Base-by-base conservation (phyloP, 441 rosid species). In the Adansonia madagascariensis region DNA sequence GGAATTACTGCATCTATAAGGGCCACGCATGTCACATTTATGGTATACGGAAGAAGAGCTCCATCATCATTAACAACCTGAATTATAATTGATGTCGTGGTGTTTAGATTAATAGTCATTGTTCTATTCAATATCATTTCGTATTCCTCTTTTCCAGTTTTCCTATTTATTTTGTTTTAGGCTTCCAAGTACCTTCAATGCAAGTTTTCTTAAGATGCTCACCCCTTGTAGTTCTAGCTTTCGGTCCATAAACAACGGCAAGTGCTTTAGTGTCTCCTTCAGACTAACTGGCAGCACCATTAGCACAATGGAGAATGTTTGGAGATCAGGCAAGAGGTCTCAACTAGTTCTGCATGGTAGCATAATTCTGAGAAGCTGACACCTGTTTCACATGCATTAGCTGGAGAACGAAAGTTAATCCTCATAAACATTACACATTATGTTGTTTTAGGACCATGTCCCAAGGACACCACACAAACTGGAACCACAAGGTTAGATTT, bases 51-150 rank as follows among this genome's bases (percentile, higher is more conserved):
- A 20, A 93, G 86, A 86, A 95, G 97, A 89, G 99, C 85, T 78
- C 97, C 99, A 77, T 93, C 97, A 82, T 95, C 99, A 79, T 89
- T 86, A 72, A 92, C 92, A 78, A 95, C 98, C 91, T 93, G 96
- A 84, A 95, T 65, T 63, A 93, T 88, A 71, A 95, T 74, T 7
- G 98, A 92, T 0, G 98, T 91, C 8, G 97, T 93, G 61, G 97
- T 95, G 79, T 95, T 93, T 49, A 94, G 98, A 80, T 95, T 90
- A 44, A 90, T 66, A 2, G 93, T 91, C 86, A 95, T 81, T 59
- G 99, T 95, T 82, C 84, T 88, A 82, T 91, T 95, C 56, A 93
- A 74, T 59, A 95, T 89, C 91, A 89, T 90, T 86, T 91, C 99
- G 71, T 79, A 92, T 81, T 95, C 27, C 27, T 96, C 85, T 75